Evolutionary conservation across 2,329 filamentous ascomycete species (phyloP).

Genomic region (Drechslera avenae): DNA sequence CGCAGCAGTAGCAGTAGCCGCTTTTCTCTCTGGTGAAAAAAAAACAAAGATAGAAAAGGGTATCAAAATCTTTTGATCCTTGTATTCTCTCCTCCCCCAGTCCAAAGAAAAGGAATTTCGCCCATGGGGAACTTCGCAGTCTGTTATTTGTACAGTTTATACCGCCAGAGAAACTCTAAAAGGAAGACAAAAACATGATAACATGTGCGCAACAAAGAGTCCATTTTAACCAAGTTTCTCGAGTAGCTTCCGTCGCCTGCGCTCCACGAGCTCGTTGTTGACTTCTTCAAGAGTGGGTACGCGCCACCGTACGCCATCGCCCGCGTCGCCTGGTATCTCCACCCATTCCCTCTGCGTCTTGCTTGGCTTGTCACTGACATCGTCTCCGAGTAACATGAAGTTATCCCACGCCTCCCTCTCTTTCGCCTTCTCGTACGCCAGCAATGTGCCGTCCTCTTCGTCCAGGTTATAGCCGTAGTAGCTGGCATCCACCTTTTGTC

Average conservation of each 20-base stretch:
- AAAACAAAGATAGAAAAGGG: no score
- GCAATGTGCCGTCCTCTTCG: conserved; percentile 82
- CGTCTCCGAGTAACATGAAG: conserved; percentile 64
- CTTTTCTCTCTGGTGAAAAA: neutral
- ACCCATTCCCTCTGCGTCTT: conserved; percentile 66
- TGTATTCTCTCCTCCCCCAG: neutral
- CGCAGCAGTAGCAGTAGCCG: conserved; percentile 9
- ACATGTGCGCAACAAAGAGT: neutral
- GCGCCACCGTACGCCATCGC: conserved; percentile 81
- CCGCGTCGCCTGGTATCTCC: conserved; percentile 81
- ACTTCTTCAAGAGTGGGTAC: conserved; percentile 88
- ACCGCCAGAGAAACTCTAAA: conserved; percentile 1
- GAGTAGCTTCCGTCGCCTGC: conserved; percentile 79
- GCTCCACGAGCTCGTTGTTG: conserved; percentile 89
- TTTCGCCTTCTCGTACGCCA: conserved; percentile 81
- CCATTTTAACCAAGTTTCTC: conserved; percentile 69
- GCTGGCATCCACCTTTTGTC: conserved; percentile 82
- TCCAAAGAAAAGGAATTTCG: neutral
- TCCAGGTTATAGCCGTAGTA: conserved; percentile 96
- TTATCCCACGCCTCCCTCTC: conserved; percentile 80
- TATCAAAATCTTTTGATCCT: conserved; percentile 19
- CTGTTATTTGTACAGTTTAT: conserved; percentile 12
- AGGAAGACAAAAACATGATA: no score
- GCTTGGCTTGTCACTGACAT: conserved; percentile 31
- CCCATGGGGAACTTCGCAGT: conserved; percentile 2